phyloP scores from a whole-genome alignment of 1,139 yeast genomes.

The Magnusiomyces ingens region DNA sequence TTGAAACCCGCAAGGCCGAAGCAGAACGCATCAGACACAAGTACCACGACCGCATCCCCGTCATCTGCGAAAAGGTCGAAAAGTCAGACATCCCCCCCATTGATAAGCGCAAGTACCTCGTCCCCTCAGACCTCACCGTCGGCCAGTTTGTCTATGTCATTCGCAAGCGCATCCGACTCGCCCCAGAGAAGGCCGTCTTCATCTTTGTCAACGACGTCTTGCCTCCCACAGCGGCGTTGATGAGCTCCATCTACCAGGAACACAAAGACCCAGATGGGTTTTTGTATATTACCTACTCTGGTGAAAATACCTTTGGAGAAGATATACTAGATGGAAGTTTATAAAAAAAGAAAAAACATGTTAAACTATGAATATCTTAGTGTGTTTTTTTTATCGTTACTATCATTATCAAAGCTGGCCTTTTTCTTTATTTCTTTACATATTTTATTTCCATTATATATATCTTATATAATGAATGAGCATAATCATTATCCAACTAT shows the following conservation, averaged over 20 bases:
- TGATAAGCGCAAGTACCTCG: conserved; percentile 93
- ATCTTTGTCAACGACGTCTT: conserved; percentile 92
- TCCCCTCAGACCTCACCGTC: conserved; percentile 91
- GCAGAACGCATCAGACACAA: conserved; percentile 86
- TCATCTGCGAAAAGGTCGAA: conserved; percentile 93
- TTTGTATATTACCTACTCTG: conserved; percentile 75
- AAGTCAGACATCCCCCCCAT: conserved; percentile 94
- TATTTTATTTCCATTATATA: no score
- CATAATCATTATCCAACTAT: neutral
- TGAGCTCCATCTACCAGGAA: conserved; percentile 91
- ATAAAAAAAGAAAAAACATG: neutral
- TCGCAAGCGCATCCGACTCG: conserved; percentile 89
- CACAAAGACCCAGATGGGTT: conserved; percentile 98
- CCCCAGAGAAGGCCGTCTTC: conserved; percentile 96
- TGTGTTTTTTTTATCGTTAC: neutral
- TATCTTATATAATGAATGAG: neutral
- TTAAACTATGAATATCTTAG: no score
- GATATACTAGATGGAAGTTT: neutral
- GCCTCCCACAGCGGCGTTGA: conserved; percentile 96
- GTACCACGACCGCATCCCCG: conserved; percentile 90
- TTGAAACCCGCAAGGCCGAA: conserved; percentile 92
- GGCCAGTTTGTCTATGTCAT: conserved; percentile 98
- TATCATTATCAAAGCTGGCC: neutral
- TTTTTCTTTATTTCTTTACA: neutral
- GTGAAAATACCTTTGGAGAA: conserved; percentile 42